Evolutionary conservation across 2,329 filamentous ascomycete species (phyloP).

Genomic region (Talaromyces pinophilus): DNA sequence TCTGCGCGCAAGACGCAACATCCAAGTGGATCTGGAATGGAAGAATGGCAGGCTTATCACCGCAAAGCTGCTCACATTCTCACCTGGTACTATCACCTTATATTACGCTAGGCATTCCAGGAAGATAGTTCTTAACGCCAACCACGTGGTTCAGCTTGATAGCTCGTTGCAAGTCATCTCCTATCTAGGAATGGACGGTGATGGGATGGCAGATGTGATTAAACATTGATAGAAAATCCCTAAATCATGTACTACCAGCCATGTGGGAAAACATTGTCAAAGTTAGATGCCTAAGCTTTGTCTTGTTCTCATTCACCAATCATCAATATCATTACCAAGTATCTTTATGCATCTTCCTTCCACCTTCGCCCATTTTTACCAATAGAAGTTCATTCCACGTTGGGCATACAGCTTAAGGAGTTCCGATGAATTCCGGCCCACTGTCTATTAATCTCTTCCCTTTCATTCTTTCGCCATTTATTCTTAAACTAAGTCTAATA

Average conservation of each 20-base stretch:
- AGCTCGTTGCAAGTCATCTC: not conserved
- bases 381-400: too few species aligned
- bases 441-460: too few species aligned
- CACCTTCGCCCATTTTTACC: too few species aligned
- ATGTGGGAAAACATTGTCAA: too few species aligned
- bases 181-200: not conserved
- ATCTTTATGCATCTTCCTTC: not conserved
- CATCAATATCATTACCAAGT: too few species aligned
- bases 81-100: not conserved
- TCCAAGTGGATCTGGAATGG: conserved; percentile 6
- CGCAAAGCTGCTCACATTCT: not conserved
- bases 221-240: not conserved
- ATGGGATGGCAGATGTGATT: not conserved
- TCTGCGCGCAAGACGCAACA: conserved; percentile 5
- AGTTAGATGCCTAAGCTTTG: too few species aligned
- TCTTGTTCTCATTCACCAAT: too few species aligned
- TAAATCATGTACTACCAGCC: too few species aligned
- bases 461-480: too few species aligned
- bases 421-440: too few species aligned
- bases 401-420: too few species aligned
- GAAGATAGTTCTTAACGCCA: not conserved
- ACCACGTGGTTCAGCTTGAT: not conserved
- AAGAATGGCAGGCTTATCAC: not conserved
- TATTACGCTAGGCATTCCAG: not conserved
- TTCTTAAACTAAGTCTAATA: too few species aligned